Conservation (phyloP, 306 rosid genomes). For the Crotalaria pallida region DNA sequence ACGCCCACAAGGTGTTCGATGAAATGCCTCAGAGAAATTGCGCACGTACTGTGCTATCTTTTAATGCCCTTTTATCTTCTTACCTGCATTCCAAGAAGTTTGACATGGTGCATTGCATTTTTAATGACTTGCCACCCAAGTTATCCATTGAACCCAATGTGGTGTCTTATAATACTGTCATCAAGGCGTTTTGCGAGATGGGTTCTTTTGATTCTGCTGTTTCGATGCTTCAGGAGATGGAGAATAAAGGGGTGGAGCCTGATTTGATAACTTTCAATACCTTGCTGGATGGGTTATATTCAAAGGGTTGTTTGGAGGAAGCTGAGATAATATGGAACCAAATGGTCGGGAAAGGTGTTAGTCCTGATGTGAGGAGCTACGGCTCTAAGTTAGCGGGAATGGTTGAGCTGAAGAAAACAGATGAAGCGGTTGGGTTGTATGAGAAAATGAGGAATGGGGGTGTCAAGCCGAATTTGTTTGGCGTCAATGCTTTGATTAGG, state of each 20-base stretch:
- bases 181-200: conserved; percentile 45
- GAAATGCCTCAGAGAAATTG: conserved; percentile 62
- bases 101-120: conserved; percentile 38
- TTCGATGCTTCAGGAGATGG: conserved; percentile 42
- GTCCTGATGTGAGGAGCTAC: conserved; percentile 45
- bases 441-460: conserved; percentile 44
- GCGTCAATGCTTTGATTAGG: conserved; percentile 59
- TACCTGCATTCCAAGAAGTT: conserved; percentile 45
- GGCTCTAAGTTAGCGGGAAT: conserved; percentile 58
- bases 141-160: conserved; percentile 52
- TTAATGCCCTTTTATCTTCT: conserved; percentile 67
- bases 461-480: conserved; percentile 48
- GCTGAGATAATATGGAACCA: conserved; percentile 53
- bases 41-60: conserved; percentile 44
- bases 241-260: conserved; percentile 40
- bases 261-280: conserved; percentile 63
- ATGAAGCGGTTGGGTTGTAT: conserved; percentile 42
- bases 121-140: conserved; percentile 35
- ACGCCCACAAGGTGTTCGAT: conserved; percentile 58
- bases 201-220: conserved; percentile 49
- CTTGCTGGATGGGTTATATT: conserved; percentile 43
- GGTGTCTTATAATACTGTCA: conserved; percentile 59
- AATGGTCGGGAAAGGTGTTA: conserved; percentile 42
- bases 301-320: conserved; percentile 39
- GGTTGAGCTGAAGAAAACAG: conserved; percentile 42